These are phyloP conservation scores for Trichoderma citrinoviride DNA, from an alignment of 2,329 filamentous ascomycete genomes.

Conservation along the genomic window DNA sequence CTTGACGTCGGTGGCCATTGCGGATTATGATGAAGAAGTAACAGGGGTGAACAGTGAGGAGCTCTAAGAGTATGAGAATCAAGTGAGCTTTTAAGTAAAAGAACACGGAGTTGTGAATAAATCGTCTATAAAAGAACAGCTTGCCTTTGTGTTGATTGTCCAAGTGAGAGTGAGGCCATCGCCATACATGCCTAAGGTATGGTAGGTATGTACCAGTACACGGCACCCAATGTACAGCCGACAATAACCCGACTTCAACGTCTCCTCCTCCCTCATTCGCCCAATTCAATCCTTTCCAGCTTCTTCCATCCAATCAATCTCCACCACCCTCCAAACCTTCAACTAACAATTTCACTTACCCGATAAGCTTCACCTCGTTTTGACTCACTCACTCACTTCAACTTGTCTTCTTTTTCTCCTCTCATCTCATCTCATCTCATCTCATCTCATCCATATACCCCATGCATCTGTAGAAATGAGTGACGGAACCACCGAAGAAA, in stretches of 20 bases:
- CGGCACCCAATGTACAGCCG: slow-evolving; percentile 27
- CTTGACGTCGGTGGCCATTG: slow-evolving; percentile 49
- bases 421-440: background rate
- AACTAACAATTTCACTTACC: no score
- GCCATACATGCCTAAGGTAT: no score
- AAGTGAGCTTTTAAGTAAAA: background rate
- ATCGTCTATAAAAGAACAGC: no score
- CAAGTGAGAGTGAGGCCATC: no score
- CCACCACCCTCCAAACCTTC: background rate
- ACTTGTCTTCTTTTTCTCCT: background rate
- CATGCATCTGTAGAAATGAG: slow-evolving; percentile 38
- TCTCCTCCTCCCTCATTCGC: background rate
- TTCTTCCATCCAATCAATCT: background rate
- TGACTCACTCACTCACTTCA: no score
- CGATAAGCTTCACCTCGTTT: background rate
- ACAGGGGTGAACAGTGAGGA: background rate
- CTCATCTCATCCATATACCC: background rate
- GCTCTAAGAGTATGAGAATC: background rate
- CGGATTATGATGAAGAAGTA: background rate
- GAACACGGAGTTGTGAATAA: no score
- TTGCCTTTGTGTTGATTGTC: no score
- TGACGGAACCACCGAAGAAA: slow-evolving; percentile 43
- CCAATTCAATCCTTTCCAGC: background rate
- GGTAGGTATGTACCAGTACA: no score
- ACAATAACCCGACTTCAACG: slow-evolving; percentile 35